These are phyloP conservation scores for Euryodendron excelsum DNA, from an alignment of 148 eudicot genomes.

Conservation along the genomic window DNA sequence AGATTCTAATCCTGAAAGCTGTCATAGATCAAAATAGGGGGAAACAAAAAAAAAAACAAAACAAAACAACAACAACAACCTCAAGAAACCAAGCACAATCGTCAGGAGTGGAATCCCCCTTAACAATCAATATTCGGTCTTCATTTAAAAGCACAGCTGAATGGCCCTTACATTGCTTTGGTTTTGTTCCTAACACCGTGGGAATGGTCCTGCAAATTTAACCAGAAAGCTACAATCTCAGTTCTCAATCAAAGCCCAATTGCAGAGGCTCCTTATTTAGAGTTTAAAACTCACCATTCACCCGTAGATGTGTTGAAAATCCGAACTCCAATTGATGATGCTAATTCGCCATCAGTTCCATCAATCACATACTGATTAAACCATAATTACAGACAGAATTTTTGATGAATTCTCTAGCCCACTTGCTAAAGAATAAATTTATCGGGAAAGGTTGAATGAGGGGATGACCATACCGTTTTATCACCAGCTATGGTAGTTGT, in stretches of 20 bases:
- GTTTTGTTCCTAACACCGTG: constrained; percentile 69
- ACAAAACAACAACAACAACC: constrained; percentile 60
- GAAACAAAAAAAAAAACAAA: too few species aligned
- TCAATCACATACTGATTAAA: constrained; percentile 68
- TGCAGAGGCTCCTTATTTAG: not conserved
- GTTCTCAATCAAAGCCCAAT: not conserved
- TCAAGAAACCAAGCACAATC: constrained; percentile 91
- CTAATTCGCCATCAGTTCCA: constrained; percentile 39
- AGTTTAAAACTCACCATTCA: constrained; percentile 34
- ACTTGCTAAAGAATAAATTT: not conserved
- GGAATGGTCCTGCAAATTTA: constrained; percentile 34
- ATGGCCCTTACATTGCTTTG: constrained; percentile 45
- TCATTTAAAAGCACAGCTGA: constrained; percentile 54
- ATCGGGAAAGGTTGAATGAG: not conserved
- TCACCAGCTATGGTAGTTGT: constrained; percentile 47
- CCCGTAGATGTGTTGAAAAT: constrained; percentile 34
- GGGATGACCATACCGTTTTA: constrained; percentile 37
- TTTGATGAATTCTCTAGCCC: not conserved
- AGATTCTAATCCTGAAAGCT: constrained; percentile 1
- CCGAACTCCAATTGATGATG: constrained; percentile 34
- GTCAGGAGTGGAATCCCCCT: constrained; percentile 43
- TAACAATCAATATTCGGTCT: constrained; percentile 62
- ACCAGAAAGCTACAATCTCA: not conserved
- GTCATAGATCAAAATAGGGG: not conserved
- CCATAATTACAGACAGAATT: constrained; percentile 7